These are phyloP conservation scores for Ophiognomonia clavigignenti-juglandacearum DNA, from an alignment of 2,329 filamentous ascomycete genomes.

Conservation along the genomic window DNA sequence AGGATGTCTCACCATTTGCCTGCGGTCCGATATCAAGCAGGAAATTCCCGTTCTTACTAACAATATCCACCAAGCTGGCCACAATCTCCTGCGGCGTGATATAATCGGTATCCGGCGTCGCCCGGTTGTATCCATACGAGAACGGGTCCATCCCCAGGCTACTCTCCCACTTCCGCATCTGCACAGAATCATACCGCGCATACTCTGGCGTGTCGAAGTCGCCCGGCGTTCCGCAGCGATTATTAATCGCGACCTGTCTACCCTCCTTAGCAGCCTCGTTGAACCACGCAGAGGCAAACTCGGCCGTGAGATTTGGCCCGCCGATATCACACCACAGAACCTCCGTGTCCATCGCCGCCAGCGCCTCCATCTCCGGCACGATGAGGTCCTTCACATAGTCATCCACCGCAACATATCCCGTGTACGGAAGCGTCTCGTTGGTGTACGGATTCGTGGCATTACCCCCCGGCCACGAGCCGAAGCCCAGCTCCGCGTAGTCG, in stretches of 20 bases:
- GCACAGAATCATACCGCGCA: constrained; percentile 13
- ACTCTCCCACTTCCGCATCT: constrained; percentile 18
- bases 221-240: constrained; percentile 15
- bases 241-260: constrained; percentile 12
- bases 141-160: constrained; percentile 19
- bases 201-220: constrained; percentile 20
- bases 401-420: constrained; percentile 34
- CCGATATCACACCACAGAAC: constrained; percentile 45
- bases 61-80: constrained; percentile 22
- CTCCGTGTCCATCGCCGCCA: constrained; percentile 36
- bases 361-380: constrained; percentile 37
- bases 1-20: constrained; percentile 8
- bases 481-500: constrained; percentile 39
- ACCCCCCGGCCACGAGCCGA: constrained; percentile 33
- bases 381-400: constrained; percentile 37
- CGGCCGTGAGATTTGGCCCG: constrained; percentile 35
- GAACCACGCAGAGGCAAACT: constrained; percentile 37
- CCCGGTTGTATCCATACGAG: constrained; percentile 19
- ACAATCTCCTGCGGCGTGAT: constrained; percentile 21
- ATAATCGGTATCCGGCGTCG: constrained; percentile 18
- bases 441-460: constrained; percentile 40
- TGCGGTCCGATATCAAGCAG: constrained; percentile 23
- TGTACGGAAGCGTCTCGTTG: constrained; percentile 35
- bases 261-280: constrained; percentile 28
- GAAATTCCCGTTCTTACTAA: constrained; percentile 27